Percentiles rank a stretch among this genome's conserved stretches.
phyloP scores from a whole-genome alignment of 2,329 filamentous ascomycete species.

The Paecilomyces sp. region DNA sequence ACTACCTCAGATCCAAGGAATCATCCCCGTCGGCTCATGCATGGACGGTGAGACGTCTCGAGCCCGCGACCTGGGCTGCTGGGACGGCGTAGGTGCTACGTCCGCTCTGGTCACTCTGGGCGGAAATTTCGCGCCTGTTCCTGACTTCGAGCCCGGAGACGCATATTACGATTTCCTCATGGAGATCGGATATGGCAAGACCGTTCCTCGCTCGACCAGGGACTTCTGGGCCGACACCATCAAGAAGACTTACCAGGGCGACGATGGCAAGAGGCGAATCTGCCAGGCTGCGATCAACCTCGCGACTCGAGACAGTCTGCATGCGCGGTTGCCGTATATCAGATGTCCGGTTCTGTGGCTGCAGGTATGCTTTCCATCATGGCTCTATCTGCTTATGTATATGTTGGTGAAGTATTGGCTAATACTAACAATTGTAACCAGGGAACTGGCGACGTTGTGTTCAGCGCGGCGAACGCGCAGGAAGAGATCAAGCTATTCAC shows the following conservation, averaged over 20 bases:
- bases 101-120: conserved; percentile 27
- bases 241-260: conserved; percentile 37
- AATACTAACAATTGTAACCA: conserved; percentile 9
- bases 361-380: conserved; percentile 32
- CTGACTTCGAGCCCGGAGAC: conserved; percentile 31
- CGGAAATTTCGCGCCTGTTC: conserved; percentile 25
- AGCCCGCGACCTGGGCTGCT: conserved; percentile 38
- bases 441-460: conserved; percentile 7
- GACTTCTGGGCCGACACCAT: conserved; percentile 36
- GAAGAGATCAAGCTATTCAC: conserved; percentile 41
- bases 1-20: conserved; percentile 34
- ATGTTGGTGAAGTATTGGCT: conserved; percentile 24
- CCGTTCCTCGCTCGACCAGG: conserved; percentile 20
- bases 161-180: conserved; percentile 39
- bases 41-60: conserved; percentile 39
- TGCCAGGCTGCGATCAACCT: conserved; percentile 42
- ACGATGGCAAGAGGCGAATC: conserved; percentile 37
- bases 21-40: conserved; percentile 42
- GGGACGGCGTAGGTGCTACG: conserved; percentile 30
- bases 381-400: no score
- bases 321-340: conserved; percentile 36
- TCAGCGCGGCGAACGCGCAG: conserved; percentile 12
- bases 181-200: conserved; percentile 38
- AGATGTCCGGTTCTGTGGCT: conserved; percentile 43
- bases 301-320: conserved; percentile 39